A percentile compares a stretch with the other conserved stretches of the same genome.
These are phyloP conservation scores for Aspergillus nanangensis DNA, from an alignment of 495 filamentous ascomycete genomes.

Conservation along the genomic window DNA sequence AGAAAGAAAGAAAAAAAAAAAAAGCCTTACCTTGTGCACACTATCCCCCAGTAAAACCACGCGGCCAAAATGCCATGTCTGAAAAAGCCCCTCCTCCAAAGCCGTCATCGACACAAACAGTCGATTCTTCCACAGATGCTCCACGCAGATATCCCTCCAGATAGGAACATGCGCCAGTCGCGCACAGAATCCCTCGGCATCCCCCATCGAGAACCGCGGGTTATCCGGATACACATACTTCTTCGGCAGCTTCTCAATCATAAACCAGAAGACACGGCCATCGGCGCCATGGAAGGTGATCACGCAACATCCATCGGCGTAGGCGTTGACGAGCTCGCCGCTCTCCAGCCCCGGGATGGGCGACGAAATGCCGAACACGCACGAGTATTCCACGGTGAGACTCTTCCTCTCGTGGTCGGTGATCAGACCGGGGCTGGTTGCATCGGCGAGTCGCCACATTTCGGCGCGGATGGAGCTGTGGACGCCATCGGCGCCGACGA, in stretches of 20 bases:
- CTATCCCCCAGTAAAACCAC: conserved; percentile 3
- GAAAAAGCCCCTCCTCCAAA: not conserved
- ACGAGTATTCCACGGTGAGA: not conserved
- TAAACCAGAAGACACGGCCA: conserved; percentile 2
- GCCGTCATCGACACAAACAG: not conserved
- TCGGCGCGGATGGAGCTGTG: conserved; percentile 35
- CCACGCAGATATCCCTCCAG: not conserved
- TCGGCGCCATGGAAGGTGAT: not conserved
- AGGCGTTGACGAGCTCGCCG: not conserved
- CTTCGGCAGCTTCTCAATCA: conserved; percentile 1
- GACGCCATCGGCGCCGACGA: conserved; percentile 46
- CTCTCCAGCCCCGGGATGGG: not conserved
- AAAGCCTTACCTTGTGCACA: conserved; percentile 3
- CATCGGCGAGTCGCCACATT: not conserved
- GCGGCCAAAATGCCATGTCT: conserved; percentile 2
- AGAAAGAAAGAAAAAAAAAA: too few relatives aligned
- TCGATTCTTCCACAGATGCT: not conserved
- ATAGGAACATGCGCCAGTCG: not conserved
- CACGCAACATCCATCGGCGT: not conserved
- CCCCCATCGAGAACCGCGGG: not conserved
- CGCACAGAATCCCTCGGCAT: not conserved
- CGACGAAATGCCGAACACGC: conserved; percentile 3
- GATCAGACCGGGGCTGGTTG: not conserved
- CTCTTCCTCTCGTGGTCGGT: not conserved
- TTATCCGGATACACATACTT: not conserved